A percentile compares a stretch with the other conserved stretches of the same genome.
Conservation (phyloP, 768 basidiomycete genomes). For the Candolleomyces aberdarensis region DNA sequence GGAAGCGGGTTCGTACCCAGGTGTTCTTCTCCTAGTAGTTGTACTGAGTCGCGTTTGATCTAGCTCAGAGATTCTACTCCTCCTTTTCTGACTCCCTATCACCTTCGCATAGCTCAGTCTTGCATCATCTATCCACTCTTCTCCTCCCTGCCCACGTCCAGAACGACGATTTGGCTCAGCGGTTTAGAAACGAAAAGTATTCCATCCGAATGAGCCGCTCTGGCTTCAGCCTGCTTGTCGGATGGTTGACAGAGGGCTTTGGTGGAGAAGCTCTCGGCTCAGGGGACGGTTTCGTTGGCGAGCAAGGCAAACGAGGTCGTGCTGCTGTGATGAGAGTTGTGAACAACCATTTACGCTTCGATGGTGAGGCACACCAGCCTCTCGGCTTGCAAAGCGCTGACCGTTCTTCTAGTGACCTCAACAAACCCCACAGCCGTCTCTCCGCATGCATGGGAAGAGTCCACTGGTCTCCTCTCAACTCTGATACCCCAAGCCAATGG, state of each 20-base stretch:
- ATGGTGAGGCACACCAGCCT: conserved; percentile 52
- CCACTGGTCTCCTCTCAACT: conserved; percentile 78
- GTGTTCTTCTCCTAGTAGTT: conserved; percentile 1
- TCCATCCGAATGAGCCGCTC: conserved; percentile 86
- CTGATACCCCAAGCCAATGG: conserved; percentile 65
- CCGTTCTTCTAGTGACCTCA: conserved; percentile 53
- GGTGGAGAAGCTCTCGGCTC: conserved; percentile 82
- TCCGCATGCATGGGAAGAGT: conserved; percentile 76
- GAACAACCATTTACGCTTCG: conserved; percentile 88
- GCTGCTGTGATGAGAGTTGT: conserved; percentile 91
- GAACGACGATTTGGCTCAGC: conserved; percentile 76
- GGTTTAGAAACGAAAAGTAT: conserved; percentile 90
- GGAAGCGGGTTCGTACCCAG: conserved; percentile 68
- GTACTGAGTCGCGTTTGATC: conserved; percentile 6
- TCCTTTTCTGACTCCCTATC: conserved; percentile 68
- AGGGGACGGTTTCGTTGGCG: conserved; percentile 76
- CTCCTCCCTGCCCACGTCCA: conserved; percentile 82
- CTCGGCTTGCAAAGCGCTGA: conserved; percentile 17
- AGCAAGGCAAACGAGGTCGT: conserved; percentile 80
- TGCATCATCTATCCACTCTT: conserved; percentile 79
- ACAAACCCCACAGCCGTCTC: conserved; percentile 64
- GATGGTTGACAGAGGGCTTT: conserved; percentile 93
- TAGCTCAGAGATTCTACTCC: conserved; percentile 74
- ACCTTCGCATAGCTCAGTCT: conserved; percentile 58
- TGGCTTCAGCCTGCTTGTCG: conserved; percentile 86